Evolutionary conservation across 257 asterid genomes (phyloP).

Genomic region (Phtheirospermum japonicum): DNA sequence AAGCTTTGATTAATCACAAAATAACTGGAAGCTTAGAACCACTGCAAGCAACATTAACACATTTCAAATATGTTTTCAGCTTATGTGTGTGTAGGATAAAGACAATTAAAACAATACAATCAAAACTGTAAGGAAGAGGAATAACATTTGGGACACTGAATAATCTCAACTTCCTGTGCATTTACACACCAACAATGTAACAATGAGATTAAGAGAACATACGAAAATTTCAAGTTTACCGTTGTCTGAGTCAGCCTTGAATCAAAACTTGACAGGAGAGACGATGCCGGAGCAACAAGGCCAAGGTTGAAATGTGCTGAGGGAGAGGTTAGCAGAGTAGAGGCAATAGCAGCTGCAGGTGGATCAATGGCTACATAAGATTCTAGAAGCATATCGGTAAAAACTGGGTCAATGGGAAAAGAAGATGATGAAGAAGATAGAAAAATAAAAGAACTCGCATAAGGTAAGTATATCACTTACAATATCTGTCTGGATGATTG

Average conservation of each 20-base stretch:
- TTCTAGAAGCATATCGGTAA: constrained; percentile 18
- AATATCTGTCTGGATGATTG: constrained; percentile 87
- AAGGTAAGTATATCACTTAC: constrained; percentile 35
- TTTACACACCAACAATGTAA: background rate
- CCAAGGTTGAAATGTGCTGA: constrained; percentile 65
- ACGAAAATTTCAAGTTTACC: constrained; percentile 40
- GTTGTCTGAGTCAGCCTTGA: constrained; percentile 65
- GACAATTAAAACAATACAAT: background rate
- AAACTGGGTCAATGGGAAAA: background rate
- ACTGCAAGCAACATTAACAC: constrained; percentile 4
- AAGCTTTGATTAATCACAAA: constrained; percentile 7
- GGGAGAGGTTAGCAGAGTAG: constrained; percentile 64
- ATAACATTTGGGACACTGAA: background rate
- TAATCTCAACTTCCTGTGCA: background rate
- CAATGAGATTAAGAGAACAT: background rate
- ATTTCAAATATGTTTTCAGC: constrained; percentile 9
- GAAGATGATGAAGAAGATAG: background rate
- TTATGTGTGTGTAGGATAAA: background rate
- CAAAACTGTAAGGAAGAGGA: background rate
- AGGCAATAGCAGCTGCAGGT: constrained; percentile 53
- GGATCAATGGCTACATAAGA: constrained; percentile 39
- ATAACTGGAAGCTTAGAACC: constrained; percentile 2
- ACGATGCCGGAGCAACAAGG: constrained; percentile 58
- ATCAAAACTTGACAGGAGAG: constrained; percentile 68
- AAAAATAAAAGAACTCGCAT: background rate